A percentile compares a stretch with the other conserved stretches of the same genome.
phyloP scores from a whole-genome alignment of 2,329 filamentous ascomycete genomes.

The Paraconiothyrium brasiliense region DNA sequence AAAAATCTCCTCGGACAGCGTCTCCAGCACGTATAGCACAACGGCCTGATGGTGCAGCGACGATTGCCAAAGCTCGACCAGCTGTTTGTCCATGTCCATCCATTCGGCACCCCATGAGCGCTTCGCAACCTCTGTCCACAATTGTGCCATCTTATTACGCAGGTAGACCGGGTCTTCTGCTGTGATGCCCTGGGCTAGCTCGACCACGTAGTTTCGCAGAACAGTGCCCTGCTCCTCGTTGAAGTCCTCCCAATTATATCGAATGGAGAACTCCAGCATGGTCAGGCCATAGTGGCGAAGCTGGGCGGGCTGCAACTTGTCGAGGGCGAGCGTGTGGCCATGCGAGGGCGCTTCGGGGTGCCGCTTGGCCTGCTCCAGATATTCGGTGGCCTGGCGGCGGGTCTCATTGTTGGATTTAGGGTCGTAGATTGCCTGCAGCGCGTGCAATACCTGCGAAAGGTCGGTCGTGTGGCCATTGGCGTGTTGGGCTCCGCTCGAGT shows the following conservation, averaged over 20 bases:
- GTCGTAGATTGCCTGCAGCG: conserved; percentile 87
- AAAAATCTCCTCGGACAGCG: conserved; percentile 92
- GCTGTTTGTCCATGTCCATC: conserved; percentile 89
- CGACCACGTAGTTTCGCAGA: conserved; percentile 79
- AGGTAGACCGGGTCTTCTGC: conserved; percentile 81
- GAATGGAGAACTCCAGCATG: conserved; percentile 87
- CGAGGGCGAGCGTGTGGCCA: conserved; percentile 83
- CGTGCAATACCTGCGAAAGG: conserved; percentile 78
- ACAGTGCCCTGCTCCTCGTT: conserved; percentile 71
- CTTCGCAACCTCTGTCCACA: conserved; percentile 96
- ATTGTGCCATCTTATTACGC: conserved; percentile 90
- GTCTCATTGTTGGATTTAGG: conserved; percentile 81
- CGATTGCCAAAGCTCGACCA: conserved; percentile 80
- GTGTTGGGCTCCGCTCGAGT: conserved; percentile 17
- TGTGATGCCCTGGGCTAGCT: conserved; percentile 76
- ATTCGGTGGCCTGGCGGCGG: conserved; percentile 82
- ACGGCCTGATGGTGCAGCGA: conserved; percentile 78
- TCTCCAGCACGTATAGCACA: conserved; percentile 88
- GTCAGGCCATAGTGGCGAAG: conserved; percentile 95
- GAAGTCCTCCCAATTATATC: conserved; percentile 83
- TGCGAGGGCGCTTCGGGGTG: conserved; percentile 81
- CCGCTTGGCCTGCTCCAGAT: conserved; percentile 86
- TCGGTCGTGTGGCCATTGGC: conserved; percentile 26
- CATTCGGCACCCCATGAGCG: conserved; percentile 91
- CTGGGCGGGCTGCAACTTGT: conserved; percentile 77